These are phyloP conservation scores for thale cress (Arabidopsis thaliana) DNA, from an alignment of 345 rosid genomes.

Conservation along the genomic window DNA sequence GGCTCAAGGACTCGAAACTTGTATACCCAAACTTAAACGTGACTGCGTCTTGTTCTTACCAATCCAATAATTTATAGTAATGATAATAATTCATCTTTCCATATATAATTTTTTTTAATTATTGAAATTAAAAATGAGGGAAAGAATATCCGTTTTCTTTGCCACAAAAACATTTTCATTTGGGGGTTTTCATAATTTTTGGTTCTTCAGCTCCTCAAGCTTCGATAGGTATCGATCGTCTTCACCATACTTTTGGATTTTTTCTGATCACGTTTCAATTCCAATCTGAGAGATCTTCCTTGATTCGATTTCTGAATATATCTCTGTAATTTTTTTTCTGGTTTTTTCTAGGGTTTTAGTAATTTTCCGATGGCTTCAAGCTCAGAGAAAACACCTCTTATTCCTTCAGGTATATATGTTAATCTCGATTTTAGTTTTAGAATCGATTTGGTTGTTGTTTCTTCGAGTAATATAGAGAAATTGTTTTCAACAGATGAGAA, in stretches of 20 bases:
- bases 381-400: slow-evolving; percentile 50
- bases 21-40: slow-evolving; percentile 2
- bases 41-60: background rate
- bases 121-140: background rate
- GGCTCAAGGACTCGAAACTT: background rate
- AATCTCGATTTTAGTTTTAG: background rate
- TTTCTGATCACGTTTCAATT: background rate
- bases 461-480: background rate
- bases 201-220: background rate
- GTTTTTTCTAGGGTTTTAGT: slow-evolving; percentile 26
- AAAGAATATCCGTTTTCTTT: slow-evolving; percentile 28
- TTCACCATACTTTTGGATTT: slow-evolving; percentile 6
- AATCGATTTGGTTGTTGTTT: slow-evolving; percentile 3
- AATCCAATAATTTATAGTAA: background rate
- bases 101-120: background rate
- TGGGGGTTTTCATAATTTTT: background rate
- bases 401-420: slow-evolving; percentile 53
- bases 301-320: background rate
- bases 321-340: background rate
- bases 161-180: slow-evolving; percentile 25
- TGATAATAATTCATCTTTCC: background rate
- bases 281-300: background rate
- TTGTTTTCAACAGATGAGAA: slow-evolving; percentile 56
- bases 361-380: slow-evolving; percentile 60
- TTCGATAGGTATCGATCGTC: slow-evolving; percentile 33